Base-by-base conservation (phyloP, 805 yeast species). In the Priceomyces castillae region DNA sequence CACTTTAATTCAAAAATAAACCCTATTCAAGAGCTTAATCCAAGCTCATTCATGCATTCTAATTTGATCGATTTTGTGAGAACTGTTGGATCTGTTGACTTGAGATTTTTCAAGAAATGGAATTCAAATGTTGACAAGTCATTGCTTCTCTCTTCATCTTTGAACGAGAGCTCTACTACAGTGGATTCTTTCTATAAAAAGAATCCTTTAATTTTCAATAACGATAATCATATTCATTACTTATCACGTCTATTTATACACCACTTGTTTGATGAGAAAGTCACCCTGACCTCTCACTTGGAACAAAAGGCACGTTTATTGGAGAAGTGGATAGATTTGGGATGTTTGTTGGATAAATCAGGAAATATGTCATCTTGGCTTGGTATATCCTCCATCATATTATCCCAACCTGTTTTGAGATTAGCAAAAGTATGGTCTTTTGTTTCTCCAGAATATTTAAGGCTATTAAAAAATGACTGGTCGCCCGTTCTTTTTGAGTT, bases 331-430 rank as follows among this genome's bases (percentile, higher is more conserved):
- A 85, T 90, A 34, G 81, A 81, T 47, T 70, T 92, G 35, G 98
- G 97, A 3, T 80, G 84, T 49, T 67, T 72, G 20, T 77, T 92
- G 48, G 94, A 88, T 55, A 78, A 78, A 46, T 68, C 78, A 23
- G 98, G 98, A 39, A 95, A 92, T 59, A 88, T 89, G 90, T 90
- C 90, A 0, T 83, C 94, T 23, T 92, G 97, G 97, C 68, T 89
- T 18, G 96, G 96, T 0, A 81, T 92, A 51, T 88, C 96, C 1
- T 82, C 94, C 0, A 74, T 85, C 1, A 74, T 90, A 1, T 84
- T 96, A 54, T 86, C 95, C 0, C 79, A 84, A 42, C 95, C 97
- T 0, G 73, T 92, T 1, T 67, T 92, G 44, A 76, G 98, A 50
- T 69, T 92, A 37, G 67, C 77, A 20, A 75, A 77, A 42, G 76